Base-by-base conservation (phyloP, 2,329 filamentous ascomycete species). In the Rhynchosporium secalis region DNA sequence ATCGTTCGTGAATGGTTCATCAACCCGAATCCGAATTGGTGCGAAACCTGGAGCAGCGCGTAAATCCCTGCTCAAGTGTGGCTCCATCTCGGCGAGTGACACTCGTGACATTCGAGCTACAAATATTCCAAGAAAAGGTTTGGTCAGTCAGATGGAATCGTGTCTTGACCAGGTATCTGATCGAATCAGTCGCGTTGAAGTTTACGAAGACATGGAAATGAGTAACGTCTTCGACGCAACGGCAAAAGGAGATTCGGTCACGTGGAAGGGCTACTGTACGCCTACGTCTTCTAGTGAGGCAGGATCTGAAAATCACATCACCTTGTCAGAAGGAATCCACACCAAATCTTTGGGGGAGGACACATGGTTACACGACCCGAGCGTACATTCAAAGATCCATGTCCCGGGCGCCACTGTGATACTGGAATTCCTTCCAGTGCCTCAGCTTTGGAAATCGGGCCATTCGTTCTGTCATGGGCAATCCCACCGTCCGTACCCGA, bases 401-500 rank as follows among this genome's bases (percentile, higher is more conserved):
- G 4, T 20, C 7, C 13, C 4, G n/a, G 51, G 36, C 28, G 33
- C 2, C 36, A 54, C 49, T 2, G 36, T 54, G 20, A 28, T 33
- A 54, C 51, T 33, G 51, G 36, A 54, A 54, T 7, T 54, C 33
- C 28, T 20, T 33, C 49, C 15, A 52, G 13, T 13, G 33, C 51
- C 36, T 29, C 51, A 40, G 36, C 33, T 36, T 38, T 38, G 38
- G 36, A 29, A 41, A 6, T 41, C 36, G 51, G 38, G 10, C 29
- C n/a, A 41, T 36, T 36, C 33, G 33, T 36, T 36, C 51, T 12
- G 10, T 29, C 51, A 15, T 9, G 4, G 10, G 12, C 36, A 10
- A 15, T 13, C n/a, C 28, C 20, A 7, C 7, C 38, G 15, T 4
- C 12, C n/a, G 13, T 9, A 28, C 9, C 38, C 40, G 48, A 9